Percentiles rank a stretch among this genome's conserved stretches.
These are phyloP conservation scores for Polysphondylium violaceum DNA, from an alignment of 78 protist genomes.

Conservation along the genomic window DNA sequence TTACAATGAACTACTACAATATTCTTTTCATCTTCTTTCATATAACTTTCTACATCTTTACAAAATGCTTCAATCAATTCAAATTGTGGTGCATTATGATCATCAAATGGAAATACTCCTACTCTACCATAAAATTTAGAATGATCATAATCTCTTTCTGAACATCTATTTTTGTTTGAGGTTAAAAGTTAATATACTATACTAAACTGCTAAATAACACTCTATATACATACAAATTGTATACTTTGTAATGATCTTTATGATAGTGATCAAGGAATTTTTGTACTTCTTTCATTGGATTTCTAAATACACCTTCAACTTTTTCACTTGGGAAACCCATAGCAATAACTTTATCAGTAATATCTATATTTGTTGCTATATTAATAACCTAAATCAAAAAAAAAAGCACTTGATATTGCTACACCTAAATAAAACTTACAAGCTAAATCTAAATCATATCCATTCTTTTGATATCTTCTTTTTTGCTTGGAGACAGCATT, in stretches of 20 bases:
- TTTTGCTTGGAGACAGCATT: slow-evolving; percentile 85
- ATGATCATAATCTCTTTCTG: slow-evolving; percentile 89
- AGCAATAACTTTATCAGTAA: slow-evolving; percentile 82
- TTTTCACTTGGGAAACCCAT: slow-evolving; percentile 88
- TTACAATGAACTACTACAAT: slow-evolving; percentile 84
- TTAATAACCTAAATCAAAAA: neutral
- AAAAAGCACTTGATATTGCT: neutral
- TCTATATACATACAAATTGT: slow-evolving; percentile 86
- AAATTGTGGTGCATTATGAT: slow-evolving; percentile 90
- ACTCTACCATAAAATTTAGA: slow-evolving; percentile 83
- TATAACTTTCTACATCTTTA: slow-evolving; percentile 79
- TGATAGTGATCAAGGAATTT: slow-evolving; percentile 79
- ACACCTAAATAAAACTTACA: slow-evolving; percentile 24
- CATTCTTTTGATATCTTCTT: slow-evolving; percentile 86
- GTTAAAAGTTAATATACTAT: too few relatives aligned
- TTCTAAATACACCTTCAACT: slow-evolving; percentile 81
- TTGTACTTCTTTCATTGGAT: slow-evolving; percentile 81
- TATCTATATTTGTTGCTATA: slow-evolving; percentile 36
- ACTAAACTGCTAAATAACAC: too few relatives aligned
- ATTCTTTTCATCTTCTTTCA: slow-evolving; percentile 71
- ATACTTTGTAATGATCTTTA: slow-evolving; percentile 84
- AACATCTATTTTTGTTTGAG: slow-evolving; percentile 55
- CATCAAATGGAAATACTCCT: slow-evolving; percentile 86
- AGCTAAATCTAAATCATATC: slow-evolving; percentile 83
- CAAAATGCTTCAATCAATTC: slow-evolving; percentile 77